Conservation (phyloP, 768 basidiomycete species). For the Boletus subparvulus region DNA sequence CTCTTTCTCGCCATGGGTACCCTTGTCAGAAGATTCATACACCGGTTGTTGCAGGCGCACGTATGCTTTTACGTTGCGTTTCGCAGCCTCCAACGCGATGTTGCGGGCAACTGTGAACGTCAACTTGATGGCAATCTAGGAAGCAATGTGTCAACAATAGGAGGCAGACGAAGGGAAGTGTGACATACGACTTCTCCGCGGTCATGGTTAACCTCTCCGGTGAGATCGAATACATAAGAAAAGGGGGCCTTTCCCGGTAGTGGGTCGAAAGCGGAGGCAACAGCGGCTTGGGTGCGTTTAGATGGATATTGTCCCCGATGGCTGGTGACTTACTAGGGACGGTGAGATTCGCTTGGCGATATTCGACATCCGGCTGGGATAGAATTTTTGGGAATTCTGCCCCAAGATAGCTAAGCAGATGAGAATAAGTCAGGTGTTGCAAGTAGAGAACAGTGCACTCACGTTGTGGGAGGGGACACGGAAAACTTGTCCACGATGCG, state of each 20-base stretch:
- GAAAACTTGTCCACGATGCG: slow-evolving; percentile 76
- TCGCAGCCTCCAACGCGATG: slow-evolving; percentile 77
- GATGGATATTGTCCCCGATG: slow-evolving; percentile 4
- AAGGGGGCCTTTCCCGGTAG: slow-evolving; percentile 67
- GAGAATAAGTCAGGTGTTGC: slow-evolving; percentile 7
- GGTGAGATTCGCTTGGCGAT: slow-evolving; percentile 79
- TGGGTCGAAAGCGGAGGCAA: slow-evolving; percentile 69
- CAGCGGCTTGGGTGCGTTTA: slow-evolving; percentile 48
- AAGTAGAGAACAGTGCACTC: slow-evolving; percentile 28
- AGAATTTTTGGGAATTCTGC: slow-evolving; percentile 70
- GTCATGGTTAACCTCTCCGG: slow-evolving; percentile 76
- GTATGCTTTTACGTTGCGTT: slow-evolving; percentile 74
- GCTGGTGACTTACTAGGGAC: slow-evolving; percentile 52
- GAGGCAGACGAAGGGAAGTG: background rate
- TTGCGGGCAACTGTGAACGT: slow-evolving; percentile 69
- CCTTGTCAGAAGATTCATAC: slow-evolving; percentile 73
- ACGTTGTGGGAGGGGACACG: slow-evolving; percentile 74
- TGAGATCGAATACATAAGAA: slow-evolving; percentile 82
- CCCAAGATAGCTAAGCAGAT: slow-evolving; percentile 64
- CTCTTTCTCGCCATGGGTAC: slow-evolving; percentile 66
- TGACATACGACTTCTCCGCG: slow-evolving; percentile 67
- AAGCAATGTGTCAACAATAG: slow-evolving; percentile 1
- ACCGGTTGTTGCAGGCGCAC: slow-evolving; percentile 76
- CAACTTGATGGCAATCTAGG: slow-evolving; percentile 72
- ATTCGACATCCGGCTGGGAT: slow-evolving; percentile 69